Evolutionary conservation across 768 basidiomycete genomes (phyloP).

Genomic region (Neoboletus subvelutipes): DNA sequence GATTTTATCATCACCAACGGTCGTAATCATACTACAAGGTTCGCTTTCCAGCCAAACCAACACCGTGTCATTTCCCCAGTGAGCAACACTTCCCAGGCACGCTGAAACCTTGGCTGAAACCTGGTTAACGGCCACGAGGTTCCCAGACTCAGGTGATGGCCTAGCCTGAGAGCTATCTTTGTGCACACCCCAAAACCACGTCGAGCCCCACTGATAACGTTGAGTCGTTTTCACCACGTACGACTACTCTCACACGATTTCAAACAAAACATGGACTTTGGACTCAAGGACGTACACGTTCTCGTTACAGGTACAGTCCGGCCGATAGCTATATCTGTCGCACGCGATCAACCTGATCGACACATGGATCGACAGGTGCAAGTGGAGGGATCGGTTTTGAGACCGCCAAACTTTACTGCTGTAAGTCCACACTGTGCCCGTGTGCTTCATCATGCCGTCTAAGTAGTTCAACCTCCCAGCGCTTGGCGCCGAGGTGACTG

Average conservation of each 20-base stretch:
- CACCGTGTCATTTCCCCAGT: background rate
- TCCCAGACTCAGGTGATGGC: conserved; percentile 6
- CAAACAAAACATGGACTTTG: conserved; percentile 47
- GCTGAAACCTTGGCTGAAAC: conserved; percentile 18
- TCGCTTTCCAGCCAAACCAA: background rate
- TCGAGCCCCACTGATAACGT: background rate
- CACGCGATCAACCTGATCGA: background rate
- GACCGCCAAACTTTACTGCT: conserved; percentile 54
- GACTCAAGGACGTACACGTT: conserved; percentile 59
- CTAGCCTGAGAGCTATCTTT: conserved; percentile 7
- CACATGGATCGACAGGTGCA: conserved; percentile 46
- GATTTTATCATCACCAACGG: background rate
- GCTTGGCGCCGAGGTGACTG: conserved; percentile 69
- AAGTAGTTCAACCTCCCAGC: conserved; percentile 37
- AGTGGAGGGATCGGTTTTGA: conserved; percentile 75
- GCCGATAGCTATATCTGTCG: background rate
- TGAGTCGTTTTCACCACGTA: background rate
- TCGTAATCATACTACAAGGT: background rate
- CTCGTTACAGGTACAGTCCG: conserved; percentile 56
- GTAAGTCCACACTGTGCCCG: conserved; percentile 32
- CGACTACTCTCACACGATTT: background rate
- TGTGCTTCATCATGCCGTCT: background rate
- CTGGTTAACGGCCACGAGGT: background rate
- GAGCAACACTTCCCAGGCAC: conserved; percentile 14
- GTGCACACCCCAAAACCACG: conserved; percentile 3